phyloP scores from a whole-genome alignment of 192 early-diverging fungal species.

The Entomortierella chlamydospora region DNA sequence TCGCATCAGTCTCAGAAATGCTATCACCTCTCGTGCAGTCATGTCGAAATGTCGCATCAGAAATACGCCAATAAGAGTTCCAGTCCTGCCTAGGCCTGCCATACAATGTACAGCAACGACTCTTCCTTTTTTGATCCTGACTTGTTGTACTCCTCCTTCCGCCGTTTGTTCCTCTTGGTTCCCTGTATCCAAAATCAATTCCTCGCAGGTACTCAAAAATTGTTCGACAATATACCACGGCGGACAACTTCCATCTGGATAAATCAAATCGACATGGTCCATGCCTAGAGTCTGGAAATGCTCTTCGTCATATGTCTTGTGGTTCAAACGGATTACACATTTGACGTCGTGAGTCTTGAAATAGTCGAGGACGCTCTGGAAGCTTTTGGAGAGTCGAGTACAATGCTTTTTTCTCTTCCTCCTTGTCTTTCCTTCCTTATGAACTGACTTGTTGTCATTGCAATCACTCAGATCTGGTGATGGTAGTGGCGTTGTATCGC shows the following conservation, averaged over 20 bases:
- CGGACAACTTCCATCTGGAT: conserved; percentile 77
- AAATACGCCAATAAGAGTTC: conserved; percentile 55
- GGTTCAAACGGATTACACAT: conserved; percentile 73
- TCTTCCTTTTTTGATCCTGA: neutral
- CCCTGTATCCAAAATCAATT: conserved; percentile 43
- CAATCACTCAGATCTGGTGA: neutral
- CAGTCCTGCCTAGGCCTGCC: conserved; percentile 36
- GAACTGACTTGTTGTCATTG: no score
- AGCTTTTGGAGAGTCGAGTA: conserved; percentile 17
- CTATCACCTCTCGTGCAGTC: conserved; percentile 74
- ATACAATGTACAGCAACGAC: conserved; percentile 46
- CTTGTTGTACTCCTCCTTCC: neutral
- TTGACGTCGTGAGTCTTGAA: conserved; percentile 60
- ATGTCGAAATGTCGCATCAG: conserved; percentile 79
- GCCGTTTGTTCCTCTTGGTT: no score
- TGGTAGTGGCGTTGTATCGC: neutral
- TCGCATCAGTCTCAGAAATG: conserved; percentile 70
- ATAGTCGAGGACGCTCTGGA: conserved; percentile 64
- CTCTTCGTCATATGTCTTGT: conserved; percentile 69
- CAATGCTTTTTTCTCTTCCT: conserved; percentile 14
- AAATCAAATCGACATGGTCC: conserved; percentile 74
- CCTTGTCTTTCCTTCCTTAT: neutral
- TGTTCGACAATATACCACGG: conserved; percentile 69
- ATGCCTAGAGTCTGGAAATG: conserved; percentile 69
- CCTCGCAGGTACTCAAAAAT: conserved; percentile 77